phyloP scores from a whole-genome alignment of 495 filamentous ascomycete species.

The Thermochaetoides thermophila region DNA sequence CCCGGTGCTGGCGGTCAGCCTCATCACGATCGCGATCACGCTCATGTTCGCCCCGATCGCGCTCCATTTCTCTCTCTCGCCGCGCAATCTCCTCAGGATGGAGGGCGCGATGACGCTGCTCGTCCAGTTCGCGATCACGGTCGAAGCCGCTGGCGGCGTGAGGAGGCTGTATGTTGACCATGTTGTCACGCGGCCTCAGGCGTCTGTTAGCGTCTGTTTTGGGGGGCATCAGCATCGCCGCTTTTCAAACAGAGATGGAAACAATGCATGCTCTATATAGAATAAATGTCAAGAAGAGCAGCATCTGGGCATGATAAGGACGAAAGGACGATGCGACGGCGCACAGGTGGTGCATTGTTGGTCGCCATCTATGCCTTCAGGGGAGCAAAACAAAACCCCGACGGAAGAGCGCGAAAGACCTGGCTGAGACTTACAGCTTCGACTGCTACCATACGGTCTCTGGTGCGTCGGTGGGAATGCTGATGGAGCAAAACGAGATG shows the following conservation, averaged over 20 bases:
- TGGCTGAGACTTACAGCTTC: conserved; percentile 11
- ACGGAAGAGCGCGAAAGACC: background rate
- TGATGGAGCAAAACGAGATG: no score
- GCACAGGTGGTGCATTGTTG: background rate
- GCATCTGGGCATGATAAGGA: background rate
- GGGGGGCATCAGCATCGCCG: conserved; percentile 11
- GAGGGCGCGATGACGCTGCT: conserved; percentile 24
- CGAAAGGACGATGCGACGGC: background rate
- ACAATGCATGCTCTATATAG: no score
- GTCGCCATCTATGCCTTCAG: background rate
- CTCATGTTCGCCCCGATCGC: conserved; percentile 11
- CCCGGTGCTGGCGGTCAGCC: conserved; percentile 51
- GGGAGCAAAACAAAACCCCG: conserved; percentile 6
- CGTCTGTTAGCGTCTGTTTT: conserved; percentile 11
- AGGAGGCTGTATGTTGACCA: conserved; percentile 32
- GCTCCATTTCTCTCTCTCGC: conserved; percentile 12
- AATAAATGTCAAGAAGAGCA: no score
- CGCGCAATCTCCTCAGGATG: conserved; percentile 21
- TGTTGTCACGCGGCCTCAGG: conserved; percentile 13
- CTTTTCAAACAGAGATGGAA: no score
- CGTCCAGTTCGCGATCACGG: conserved; percentile 25
- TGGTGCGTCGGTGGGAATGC: no score
- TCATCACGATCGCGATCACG: conserved; percentile 43
- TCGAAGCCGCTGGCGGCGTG: conserved; percentile 25
- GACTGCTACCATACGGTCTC: conserved; percentile 7